These are phyloP conservation scores for Eutrema salsugineum DNA, from an alignment of 441 rosid species.

Conservation along the genomic window DNA sequence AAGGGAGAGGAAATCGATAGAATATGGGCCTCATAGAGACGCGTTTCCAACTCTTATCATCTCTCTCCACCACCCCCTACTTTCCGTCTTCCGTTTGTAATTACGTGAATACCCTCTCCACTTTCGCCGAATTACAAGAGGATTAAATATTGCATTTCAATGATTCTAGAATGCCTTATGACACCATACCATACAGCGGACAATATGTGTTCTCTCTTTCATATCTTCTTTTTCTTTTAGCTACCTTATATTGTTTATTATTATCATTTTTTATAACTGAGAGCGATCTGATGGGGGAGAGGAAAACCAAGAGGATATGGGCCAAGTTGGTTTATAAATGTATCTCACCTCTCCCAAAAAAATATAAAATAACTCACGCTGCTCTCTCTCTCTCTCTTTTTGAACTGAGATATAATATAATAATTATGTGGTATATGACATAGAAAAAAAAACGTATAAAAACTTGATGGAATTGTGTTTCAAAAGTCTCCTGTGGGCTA, in stretches of 20 bases:
- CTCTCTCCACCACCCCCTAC: constrained; percentile 26
- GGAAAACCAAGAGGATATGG: constrained; percentile 4
- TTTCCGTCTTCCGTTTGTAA: background rate
- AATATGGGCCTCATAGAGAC: constrained; percentile 80
- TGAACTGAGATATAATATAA: too few species aligned
- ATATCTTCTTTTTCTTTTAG: background rate
- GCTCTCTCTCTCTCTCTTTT: too few species aligned
- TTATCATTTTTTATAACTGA: background rate
- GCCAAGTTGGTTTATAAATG: constrained; percentile 13
- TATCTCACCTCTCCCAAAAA: too few species aligned
- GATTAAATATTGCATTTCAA: constrained; percentile 10
- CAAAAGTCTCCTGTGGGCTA: too few species aligned
- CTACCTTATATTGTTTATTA: background rate
- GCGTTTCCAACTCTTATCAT: constrained; percentile 67
- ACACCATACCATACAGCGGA: constrained; percentile 25
- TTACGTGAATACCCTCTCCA: constrained; percentile 41
- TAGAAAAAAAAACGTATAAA: too few species aligned
- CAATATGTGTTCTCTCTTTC: constrained; percentile 5
- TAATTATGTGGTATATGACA: too few species aligned
- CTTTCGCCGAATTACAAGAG: constrained; percentile 29
- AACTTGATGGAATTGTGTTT: too few species aligned
- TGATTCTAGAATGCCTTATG: constrained; percentile 20
- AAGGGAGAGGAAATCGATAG: constrained; percentile 14
- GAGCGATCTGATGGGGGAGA: background rate
- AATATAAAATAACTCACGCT: too few species aligned